phyloP scores from a whole-genome alignment of 805 yeast species.

The Lipomyces mesembrius region DNA sequence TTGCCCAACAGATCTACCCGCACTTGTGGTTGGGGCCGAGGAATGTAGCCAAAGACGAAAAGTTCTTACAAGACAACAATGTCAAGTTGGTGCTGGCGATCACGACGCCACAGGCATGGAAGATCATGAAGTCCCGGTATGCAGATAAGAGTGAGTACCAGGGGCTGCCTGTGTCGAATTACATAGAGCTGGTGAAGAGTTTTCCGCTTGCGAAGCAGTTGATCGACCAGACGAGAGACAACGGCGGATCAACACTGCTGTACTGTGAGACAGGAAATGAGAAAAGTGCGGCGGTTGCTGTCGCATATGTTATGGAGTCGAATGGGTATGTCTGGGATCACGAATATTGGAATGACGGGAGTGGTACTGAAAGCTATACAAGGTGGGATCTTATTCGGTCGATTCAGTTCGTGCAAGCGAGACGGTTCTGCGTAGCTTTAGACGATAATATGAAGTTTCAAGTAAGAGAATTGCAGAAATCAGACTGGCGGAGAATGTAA shows the following conservation, averaged over 20 bases:
- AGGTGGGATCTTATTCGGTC: constrained; percentile 37
- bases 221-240: constrained; percentile 21
- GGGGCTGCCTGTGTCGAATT: constrained; percentile 15
- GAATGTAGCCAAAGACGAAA: constrained; percentile 49
- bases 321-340: constrained; percentile 25
- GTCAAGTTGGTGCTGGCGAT: constrained; percentile 39
- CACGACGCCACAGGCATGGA: constrained; percentile 26
- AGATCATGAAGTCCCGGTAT: constrained; percentile 22
- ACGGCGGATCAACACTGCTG: constrained; percentile 36
- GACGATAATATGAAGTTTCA: constrained; percentile 38
- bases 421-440: constrained; percentile 42
- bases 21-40: constrained; percentile 56
- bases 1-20: constrained; percentile 52
- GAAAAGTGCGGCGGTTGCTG: constrained; percentile 43
- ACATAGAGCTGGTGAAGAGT: constrained; percentile 18
- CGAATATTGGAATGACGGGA: neutral
- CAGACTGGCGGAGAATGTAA: neutral
- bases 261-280: constrained; percentile 47
- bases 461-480: constrained; percentile 11
- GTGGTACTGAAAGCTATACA: neutral
- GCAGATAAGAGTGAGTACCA: constrained; percentile 12
- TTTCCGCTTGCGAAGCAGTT: constrained; percentile 22
- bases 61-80: constrained; percentile 48
- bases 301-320: constrained; percentile 42
- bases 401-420: constrained; percentile 44